These are phyloP conservation scores for Hemisphaericaspora subhashii DNA, from an alignment of 1,139 yeast species.

Conservation along the genomic window DNA sequence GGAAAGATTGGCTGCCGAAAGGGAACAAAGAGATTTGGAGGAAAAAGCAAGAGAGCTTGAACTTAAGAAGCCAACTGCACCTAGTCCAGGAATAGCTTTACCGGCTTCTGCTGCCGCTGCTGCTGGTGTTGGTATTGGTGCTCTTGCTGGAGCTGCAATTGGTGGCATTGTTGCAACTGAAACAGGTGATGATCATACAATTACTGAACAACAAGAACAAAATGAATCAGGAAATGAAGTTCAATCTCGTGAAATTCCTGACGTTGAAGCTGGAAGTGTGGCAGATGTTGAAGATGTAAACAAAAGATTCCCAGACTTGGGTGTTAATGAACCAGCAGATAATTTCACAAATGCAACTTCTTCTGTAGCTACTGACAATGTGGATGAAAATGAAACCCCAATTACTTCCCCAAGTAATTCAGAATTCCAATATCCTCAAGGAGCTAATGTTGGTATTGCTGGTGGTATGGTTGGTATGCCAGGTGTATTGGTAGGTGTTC, in stretches of 20 bases:
- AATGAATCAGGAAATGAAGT: background rate
- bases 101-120: slow-evolving; percentile 11
- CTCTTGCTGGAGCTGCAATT: slow-evolving; percentile 20
- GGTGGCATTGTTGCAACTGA: slow-evolving; percentile 19
- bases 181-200: slow-evolving; percentile 7
- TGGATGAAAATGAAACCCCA: slow-evolving; percentile 49
- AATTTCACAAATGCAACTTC: slow-evolving; percentile 29
- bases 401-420: slow-evolving; percentile 57
- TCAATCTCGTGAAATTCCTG: background rate
- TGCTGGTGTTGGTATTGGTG: slow-evolving; percentile 16
- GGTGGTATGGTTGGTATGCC: slow-evolving; percentile 52
- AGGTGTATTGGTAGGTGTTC: slow-evolving; percentile 47
- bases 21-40: slow-evolving; percentile 23
- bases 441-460: slow-evolving; percentile 30
- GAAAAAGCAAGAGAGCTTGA: slow-evolving; percentile 19
- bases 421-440: slow-evolving; percentile 55
- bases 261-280: slow-evolving; percentile 3
- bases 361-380: slow-evolving; percentile 35
- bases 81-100: slow-evolving; percentile 14
- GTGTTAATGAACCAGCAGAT: slow-evolving; percentile 19
- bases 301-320: slow-evolving; percentile 20
- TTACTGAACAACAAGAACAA: background rate
- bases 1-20: slow-evolving; percentile 30
- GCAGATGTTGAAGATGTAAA: slow-evolving; percentile 8
- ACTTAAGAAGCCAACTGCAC: slow-evolving; percentile 18